Evolutionary conservation across 148 eudicot species (phyloP), one percentile per base, ranked within the genome.

Genomic region (Spergularia marina): DNA sequence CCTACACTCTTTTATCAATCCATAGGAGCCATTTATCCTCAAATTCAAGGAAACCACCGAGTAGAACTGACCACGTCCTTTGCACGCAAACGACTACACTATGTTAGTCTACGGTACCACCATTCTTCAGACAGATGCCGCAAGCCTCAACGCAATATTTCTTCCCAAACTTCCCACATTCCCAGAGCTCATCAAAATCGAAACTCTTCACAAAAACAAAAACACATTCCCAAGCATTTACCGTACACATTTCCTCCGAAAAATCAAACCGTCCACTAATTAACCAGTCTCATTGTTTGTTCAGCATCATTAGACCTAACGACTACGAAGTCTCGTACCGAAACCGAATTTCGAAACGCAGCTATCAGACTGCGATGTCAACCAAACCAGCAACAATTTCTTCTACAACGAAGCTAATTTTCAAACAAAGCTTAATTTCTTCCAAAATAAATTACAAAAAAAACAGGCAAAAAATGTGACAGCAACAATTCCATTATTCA

Each of bases 361-460:
- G 58, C 72, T 69, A 69, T 23, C 3, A 69, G 53, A 12, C 40
- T 51, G 16, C 36, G 58, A 52, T 69, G 72, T 13, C 40, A 69
- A 69, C n/a, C 20, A 69, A 69, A 52, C 39, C n/a, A 69, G 18
- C 53, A 69, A 52, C 40, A 52, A 4, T 30, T 52, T 57, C 53
- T 52, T 25, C 52, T 52, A 51, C 57, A 23, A 25, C 17, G 13
- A 20, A 52, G 3, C 72, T 69, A 69, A 25, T 51, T 69, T 69
- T 53, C 72, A 7, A 51, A 13, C 7, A 53, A 40, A n/a, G 36
- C 41, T 5, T 47, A 12, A 12, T 52, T 69, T 7, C 6, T 7
- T 36, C 34, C 30, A n/a, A 41, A 67, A 23, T 12, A 44, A 44
- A 44, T 6, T 4, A 63, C 6, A 65, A 58, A 47, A 51, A 68